phyloP scores from a whole-genome alignment of 2,329 filamentous ascomycete genomes.

The Plenodomus lindquistii region DNA sequence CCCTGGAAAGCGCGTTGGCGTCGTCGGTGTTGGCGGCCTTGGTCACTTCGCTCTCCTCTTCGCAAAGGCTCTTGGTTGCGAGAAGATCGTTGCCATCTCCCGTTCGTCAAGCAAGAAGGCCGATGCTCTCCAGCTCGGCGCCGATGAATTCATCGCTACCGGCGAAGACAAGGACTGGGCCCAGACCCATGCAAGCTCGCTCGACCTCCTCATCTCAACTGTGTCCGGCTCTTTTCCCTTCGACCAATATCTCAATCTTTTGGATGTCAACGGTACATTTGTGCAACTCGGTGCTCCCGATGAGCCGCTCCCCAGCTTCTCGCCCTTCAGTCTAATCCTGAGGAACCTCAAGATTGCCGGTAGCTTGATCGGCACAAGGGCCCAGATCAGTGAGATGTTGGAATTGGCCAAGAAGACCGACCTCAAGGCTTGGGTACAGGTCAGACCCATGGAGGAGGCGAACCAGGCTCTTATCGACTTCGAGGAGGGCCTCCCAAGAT shows the following conservation, averaged over 20 bases:
- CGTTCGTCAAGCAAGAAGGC: slow-evolving; percentile 64
- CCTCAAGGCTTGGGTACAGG: slow-evolving; percentile 49
- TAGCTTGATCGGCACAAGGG: slow-evolving; percentile 65
- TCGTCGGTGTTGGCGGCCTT: slow-evolving; percentile 74
- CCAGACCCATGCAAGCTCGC: slow-evolving; percentile 54
- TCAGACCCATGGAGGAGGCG: slow-evolving; percentile 45
- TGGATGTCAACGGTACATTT: slow-evolving; percentile 63
- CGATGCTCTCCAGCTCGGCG: slow-evolving; percentile 62
- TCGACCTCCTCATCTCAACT: slow-evolving; percentile 64
- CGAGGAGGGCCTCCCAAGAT: slow-evolving; percentile 47
- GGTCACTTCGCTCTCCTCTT: slow-evolving; percentile 75
- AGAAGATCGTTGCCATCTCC: slow-evolving; percentile 67
- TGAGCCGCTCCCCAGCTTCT: slow-evolving; percentile 54
- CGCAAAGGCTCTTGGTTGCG: slow-evolving; percentile 70
- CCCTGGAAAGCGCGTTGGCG: slow-evolving; percentile 75
- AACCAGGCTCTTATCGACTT: slow-evolving; percentile 46
- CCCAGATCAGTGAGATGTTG: slow-evolving; percentile 61
- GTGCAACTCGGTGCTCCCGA: slow-evolving; percentile 72
- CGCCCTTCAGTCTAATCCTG: slow-evolving; percentile 57
- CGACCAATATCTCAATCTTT: slow-evolving; percentile 62
- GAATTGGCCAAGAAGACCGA: slow-evolving; percentile 47
- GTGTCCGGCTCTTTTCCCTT: slow-evolving; percentile 62
- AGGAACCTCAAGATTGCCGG: slow-evolving; percentile 65
- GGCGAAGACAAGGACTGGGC: slow-evolving; percentile 63
- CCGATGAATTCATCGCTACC: slow-evolving; percentile 64